Evolutionary conservation across 192 early-diverging fungal species (phyloP).

Genomic region (Pilobolus umbonatus): DNA sequence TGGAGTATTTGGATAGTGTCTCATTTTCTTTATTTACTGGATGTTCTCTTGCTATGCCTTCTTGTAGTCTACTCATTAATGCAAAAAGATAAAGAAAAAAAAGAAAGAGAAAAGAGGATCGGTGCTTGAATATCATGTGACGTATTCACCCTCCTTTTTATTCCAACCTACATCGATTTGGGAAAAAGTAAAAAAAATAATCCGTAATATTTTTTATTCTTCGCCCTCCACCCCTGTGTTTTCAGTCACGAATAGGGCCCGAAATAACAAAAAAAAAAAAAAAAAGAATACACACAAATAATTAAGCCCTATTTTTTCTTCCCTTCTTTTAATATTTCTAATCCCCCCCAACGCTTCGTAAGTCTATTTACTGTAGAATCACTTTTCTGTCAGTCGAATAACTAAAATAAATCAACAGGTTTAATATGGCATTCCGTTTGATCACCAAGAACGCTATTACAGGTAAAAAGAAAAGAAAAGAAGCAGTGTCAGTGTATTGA

Average conservation of each 20-base stretch:
- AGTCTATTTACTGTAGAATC: no score
- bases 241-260: not conserved
- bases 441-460: constrained; percentile 32
- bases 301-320: not conserved
- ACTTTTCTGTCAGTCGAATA: no score
- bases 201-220: not conserved
- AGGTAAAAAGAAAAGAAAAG: constrained; percentile 15
- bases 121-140: not conserved
- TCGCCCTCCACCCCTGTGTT: not conserved
- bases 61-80: constrained; percentile 3
- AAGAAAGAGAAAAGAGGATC: not conserved
- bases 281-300: not conserved
- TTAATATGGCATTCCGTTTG: constrained; percentile 35
- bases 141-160: not conserved
- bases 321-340: not conserved
- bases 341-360: no score
- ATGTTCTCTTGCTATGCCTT: constrained; percentile 4
- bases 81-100: not conserved
- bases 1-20: not conserved
- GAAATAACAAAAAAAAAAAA: constrained; percentile 1
- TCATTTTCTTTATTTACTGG: not conserved
- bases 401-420: no score
- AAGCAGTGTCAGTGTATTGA: not conserved
- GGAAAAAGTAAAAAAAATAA: not conserved
- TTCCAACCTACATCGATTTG: not conserved